Conservation (phyloP, 1,284 basidiomycete species). For the Sporisorium exsertum region DNA sequence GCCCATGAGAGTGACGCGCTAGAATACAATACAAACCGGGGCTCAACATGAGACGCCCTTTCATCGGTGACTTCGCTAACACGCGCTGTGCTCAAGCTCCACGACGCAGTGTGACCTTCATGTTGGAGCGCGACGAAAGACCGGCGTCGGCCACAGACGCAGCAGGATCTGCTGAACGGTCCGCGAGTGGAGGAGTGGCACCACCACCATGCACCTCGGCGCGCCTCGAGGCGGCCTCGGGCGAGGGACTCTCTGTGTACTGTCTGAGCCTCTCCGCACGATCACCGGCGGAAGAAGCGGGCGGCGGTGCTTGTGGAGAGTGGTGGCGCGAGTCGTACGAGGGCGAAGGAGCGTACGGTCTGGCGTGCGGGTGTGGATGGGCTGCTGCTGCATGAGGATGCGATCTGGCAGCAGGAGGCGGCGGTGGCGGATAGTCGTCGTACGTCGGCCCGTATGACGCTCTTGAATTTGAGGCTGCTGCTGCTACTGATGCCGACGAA, state of each 20-base stretch:
- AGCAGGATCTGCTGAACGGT: slow-evolving; percentile 5
- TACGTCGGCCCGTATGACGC: slow-evolving; percentile 20
- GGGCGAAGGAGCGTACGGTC: slow-evolving; percentile 18
- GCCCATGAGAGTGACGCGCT: background rate
- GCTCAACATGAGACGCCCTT: background rate
- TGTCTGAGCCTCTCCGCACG: slow-evolving; percentile 44
- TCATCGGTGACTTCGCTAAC: too few species aligned
- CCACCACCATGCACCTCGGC: slow-evolving; percentile 8
- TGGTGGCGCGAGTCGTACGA: slow-evolving; percentile 36
- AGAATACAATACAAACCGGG: slow-evolving; percentile 7
- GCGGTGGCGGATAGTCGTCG: slow-evolving; percentile 40
- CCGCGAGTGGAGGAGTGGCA: slow-evolving; percentile 2
- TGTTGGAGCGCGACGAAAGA: slow-evolving; percentile 25
- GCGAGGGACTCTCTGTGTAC: slow-evolving; percentile 43
- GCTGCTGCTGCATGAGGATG: slow-evolving; percentile 16
- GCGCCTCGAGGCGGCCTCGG: slow-evolving; percentile 25
- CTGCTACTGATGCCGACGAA: background rate
- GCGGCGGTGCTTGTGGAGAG: slow-evolving; percentile 27
- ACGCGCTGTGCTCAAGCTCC: slow-evolving; percentile 5
- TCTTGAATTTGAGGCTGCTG: slow-evolving; percentile 6
- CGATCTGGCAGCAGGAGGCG: slow-evolving; percentile 16
- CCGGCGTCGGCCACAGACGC: slow-evolving; percentile 5
- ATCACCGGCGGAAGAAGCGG: slow-evolving; percentile 27
- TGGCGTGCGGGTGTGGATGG: slow-evolving; percentile 5
- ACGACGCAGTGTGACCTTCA: slow-evolving; percentile 37